Percentiles rank a stretch among this genome's conserved stretches.
These are phyloP conservation scores for Xylaria sp. DNA, from an alignment of 2,329 filamentous ascomycete species.

Conservation along the genomic window DNA sequence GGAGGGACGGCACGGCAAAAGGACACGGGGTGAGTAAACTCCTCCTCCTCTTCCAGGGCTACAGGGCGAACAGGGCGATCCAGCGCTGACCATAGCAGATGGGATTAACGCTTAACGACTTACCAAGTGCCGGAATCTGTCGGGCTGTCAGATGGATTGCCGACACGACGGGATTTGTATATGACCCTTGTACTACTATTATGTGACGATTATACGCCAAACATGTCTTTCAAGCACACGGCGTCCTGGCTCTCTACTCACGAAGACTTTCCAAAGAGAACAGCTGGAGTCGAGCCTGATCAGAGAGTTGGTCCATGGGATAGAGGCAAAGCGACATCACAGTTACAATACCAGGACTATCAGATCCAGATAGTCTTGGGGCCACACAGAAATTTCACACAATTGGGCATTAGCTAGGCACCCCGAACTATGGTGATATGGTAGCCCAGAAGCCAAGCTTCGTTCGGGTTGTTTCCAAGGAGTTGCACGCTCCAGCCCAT, in stretches of 20 bases:
- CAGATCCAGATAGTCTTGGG: not conserved
- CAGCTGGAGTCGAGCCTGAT: not conserved
- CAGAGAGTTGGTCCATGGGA: not conserved
- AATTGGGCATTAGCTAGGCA: too few relatives aligned
- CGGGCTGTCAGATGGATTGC: too few relatives aligned
- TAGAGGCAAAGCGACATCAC: not conserved
- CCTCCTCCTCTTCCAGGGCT: slow-evolving; percentile 1
- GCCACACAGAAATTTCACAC: not conserved
- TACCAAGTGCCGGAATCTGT: not conserved
- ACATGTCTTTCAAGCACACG: slow-evolving; percentile 9
- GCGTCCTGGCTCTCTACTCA: not conserved
- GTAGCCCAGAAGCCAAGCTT: too few relatives aligned
- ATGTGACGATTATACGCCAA: slow-evolving; percentile 23
- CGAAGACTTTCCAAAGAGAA: not conserved
- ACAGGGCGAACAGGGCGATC: not conserved
- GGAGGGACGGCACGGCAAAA: slow-evolving; percentile 75
- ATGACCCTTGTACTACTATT: slow-evolving; percentile 26
- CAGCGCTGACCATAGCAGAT: slow-evolving; percentile 28
- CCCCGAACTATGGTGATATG: too few relatives aligned
- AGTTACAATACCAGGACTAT: not conserved
- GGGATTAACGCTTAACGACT: slow-evolving; percentile 31
- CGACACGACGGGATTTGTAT: not conserved
- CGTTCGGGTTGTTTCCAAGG: too few relatives aligned
- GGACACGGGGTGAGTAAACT: slow-evolving; percentile 68
- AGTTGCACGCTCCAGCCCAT: too few relatives aligned